phyloP scores from a whole-genome alignment of 495 filamentous ascomycete species.

The Penicillium pancosmium region DNA sequence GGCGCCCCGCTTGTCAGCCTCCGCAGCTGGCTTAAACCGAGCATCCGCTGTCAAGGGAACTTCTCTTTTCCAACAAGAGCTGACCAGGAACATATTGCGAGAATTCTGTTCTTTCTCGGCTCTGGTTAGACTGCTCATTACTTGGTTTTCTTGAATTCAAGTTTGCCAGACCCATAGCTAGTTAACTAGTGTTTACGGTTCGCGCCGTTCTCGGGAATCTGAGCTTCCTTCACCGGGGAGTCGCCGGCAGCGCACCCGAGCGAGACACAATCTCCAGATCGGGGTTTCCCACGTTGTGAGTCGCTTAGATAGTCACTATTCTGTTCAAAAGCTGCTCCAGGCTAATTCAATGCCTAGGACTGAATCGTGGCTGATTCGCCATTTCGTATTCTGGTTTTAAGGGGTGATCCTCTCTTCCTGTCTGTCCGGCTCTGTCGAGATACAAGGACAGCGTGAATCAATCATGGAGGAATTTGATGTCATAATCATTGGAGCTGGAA shows the following conservation, averaged over 20 bases:
- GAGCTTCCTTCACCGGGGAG: background rate
- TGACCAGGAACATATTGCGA: background rate
- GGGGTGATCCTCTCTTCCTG: background rate
- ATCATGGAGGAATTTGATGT: conserved; percentile 1
- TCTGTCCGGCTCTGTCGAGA: background rate
- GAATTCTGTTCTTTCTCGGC: no score
- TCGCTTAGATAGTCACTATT: background rate
- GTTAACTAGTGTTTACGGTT: background rate
- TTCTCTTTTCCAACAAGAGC: background rate
- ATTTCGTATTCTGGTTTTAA: background rate
- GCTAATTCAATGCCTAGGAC: background rate
- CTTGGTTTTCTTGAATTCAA: background rate
- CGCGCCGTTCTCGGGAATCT: no score
- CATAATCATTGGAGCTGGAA: conserved; percentile 1
- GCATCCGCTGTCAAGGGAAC: background rate
- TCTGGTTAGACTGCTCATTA: background rate
- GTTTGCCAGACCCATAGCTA: background rate
- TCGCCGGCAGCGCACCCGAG: conserved; percentile 1
- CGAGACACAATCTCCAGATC: background rate
- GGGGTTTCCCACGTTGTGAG: background rate
- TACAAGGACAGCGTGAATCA: background rate
- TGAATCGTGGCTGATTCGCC: no score
- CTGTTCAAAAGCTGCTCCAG: background rate
- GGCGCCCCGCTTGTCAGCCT: background rate
- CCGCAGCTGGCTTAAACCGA: background rate